Evolutionary conservation across 2,329 filamentous ascomycete species (phyloP).

Genomic region (Nemania serpens): DNA sequence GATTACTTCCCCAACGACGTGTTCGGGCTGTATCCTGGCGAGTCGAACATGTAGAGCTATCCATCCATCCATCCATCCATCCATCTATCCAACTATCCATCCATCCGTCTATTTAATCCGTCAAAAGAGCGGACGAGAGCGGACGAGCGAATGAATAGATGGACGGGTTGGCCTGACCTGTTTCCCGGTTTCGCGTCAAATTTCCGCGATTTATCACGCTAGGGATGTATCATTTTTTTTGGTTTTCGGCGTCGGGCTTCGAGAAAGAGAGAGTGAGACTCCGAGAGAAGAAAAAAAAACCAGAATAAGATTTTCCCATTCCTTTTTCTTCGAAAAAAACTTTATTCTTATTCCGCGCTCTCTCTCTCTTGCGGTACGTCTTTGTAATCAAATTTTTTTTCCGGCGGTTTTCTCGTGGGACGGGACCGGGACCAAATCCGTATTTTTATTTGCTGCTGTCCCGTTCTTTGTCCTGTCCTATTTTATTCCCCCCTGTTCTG

Average conservation of each 20-base stretch:
- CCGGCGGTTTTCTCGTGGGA: neutral
- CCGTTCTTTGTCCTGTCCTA: neutral
- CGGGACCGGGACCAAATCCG: too few relatives aligned
- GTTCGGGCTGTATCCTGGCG: conserved; percentile 37
- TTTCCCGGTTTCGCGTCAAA: neutral
- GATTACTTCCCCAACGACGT: conserved; percentile 42
- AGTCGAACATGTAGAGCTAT: conserved; percentile 31
- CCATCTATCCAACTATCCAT: too few relatives aligned
- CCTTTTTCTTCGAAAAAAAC: neutral
- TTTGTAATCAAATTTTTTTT: conserved; percentile 7
- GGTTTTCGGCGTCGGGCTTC: neutral
- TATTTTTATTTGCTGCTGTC: too few relatives aligned
- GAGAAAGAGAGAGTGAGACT: too few relatives aligned
- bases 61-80: neutral
- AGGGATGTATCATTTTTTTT: conserved; percentile 11
- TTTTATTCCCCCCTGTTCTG: neutral
- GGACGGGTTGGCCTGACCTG: neutral
- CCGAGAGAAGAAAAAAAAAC: too few relatives aligned
- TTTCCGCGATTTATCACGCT: neutral
- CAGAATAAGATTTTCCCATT: neutral
- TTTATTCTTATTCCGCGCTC: neutral
- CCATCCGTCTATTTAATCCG: too few relatives aligned
- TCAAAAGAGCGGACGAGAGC: too few relatives aligned
- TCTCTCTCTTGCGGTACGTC: neutral
- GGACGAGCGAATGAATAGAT: neutral